Conservation (phyloP, 345 rosid genomes). For the Brassica rapa region DNA sequence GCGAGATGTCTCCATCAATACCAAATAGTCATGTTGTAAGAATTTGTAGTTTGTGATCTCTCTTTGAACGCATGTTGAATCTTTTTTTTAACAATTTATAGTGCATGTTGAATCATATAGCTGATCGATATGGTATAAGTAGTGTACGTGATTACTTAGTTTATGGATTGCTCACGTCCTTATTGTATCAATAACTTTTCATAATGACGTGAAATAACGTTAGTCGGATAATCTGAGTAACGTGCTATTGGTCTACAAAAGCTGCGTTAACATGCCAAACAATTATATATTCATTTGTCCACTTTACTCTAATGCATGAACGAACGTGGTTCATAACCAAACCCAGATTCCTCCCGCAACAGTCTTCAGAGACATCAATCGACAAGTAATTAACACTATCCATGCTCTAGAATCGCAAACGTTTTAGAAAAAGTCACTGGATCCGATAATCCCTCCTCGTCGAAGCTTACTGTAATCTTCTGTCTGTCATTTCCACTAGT, state of each 20-base stretch:
- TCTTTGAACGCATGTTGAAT: background rate
- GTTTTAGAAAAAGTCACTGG: too few species aligned
- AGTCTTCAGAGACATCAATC: too few species aligned
- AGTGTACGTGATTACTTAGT: background rate
- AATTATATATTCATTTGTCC: background rate
- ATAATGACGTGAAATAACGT: too few species aligned
- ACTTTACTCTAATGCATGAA: background rate
- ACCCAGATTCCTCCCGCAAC: too few species aligned
- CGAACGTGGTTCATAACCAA: background rate
- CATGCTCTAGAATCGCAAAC: too few species aligned
- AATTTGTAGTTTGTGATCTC: background rate
- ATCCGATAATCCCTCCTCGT: too few species aligned
- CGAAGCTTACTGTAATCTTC: too few species aligned
- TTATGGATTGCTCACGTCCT: background rate
- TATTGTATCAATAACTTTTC: background rate
- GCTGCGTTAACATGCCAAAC: too few species aligned
- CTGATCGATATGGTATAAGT: background rate
- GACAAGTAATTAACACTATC: too few species aligned
- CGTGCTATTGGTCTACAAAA: too few species aligned
- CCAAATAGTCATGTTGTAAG: background rate
- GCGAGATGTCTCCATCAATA: background rate
- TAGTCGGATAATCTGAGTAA: too few species aligned
- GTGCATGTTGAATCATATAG: background rate
- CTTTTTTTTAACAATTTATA: background rate
- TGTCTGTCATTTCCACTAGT: too few species aligned